Base-by-base conservation (phyloP, 208 protist genomes). In the Trypanosoma platydactyli region DNA sequence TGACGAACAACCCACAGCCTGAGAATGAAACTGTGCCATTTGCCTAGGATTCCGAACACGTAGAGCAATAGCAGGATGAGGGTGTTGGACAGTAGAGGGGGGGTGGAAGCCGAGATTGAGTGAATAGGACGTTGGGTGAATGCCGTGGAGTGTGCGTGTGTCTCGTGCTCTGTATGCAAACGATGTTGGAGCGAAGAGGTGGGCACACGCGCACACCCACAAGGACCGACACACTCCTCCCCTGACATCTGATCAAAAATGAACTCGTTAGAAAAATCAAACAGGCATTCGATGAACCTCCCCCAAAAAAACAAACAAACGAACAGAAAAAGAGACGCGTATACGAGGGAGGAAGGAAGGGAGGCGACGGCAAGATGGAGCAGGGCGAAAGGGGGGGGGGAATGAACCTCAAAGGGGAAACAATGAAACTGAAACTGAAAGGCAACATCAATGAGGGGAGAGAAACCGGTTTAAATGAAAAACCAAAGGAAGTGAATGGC, bases 1-100 rank as follows among this genome's bases (percentile, higher is more conserved):
- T 16, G 94, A 97, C 40, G 97, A 98, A 61, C 86, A 91, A 65
- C 68, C 77, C 18, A 77, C 81, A 71, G 67, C 40, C 25, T 73
- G 53, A 83, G 50, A 33, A 61, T n/a, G 27, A 38, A 44, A 44
- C 40, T 27, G 76, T 11, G 59, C 13, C 20, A 33, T 16, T 13
- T 16, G 22, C 0, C 5, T 5, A 20, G 3, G 20, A 41, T 46
- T 3, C 18, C 22, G 15, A n/a, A 41, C 33, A 38, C 33, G 9
- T 38, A 9, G 13, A n/a, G 24, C 7, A 16, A 16, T 0, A 54
- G 33, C 3, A 54, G 33, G 5, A 35, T n/a, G 3, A 54, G 33
- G 33, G 33, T 6, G 16, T 33, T 4, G 25, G 5, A 12, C 5
- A 33, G 24, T 18, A 33, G n/a, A 18, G n/a, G 46, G 42, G 54